Evolutionary conservation across 352 stramenopile genomes (phyloP).

Genomic region (Globisporangium ultimum): DNA sequence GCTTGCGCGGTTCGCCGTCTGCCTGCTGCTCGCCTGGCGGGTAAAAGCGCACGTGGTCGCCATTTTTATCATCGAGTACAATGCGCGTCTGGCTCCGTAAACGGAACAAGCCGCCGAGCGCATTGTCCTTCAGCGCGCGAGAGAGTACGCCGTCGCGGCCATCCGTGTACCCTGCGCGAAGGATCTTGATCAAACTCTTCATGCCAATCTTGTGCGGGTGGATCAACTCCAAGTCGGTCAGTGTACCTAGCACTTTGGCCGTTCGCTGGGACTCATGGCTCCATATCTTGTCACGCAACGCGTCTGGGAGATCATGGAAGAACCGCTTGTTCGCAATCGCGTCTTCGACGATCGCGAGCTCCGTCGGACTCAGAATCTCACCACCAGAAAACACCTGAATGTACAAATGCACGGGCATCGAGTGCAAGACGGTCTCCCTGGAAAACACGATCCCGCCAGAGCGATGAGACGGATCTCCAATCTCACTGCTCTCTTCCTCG

Average conservation of each 20-base stretch:
- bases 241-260: slow-evolving; percentile 64
- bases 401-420: slow-evolving; percentile 78
- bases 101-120: slow-evolving; percentile 62
- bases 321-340: slow-evolving; percentile 38
- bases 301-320: slow-evolving; percentile 43
- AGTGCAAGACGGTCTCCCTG: slow-evolving; percentile 66
- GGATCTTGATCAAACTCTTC: slow-evolving; percentile 69
- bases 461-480: not conserved
- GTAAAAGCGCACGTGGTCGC: slow-evolving; percentile 8
- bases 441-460: slow-evolving; percentile 65
- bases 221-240: slow-evolving; percentile 67
- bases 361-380: slow-evolving; percentile 40
- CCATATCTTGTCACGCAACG: slow-evolving; percentile 61
- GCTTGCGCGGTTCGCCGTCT: slow-evolving; percentile 3
- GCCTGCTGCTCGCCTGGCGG: slow-evolving; percentile 4
- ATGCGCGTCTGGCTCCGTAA: slow-evolving; percentile 51
- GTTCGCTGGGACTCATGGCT: slow-evolving; percentile 68
- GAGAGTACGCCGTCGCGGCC: slow-evolving; percentile 59
- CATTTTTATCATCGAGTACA: slow-evolving; percentile 35
- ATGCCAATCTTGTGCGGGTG: slow-evolving; percentile 82
- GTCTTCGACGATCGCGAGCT: slow-evolving; percentile 55
- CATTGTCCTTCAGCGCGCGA: slow-evolving; percentile 71
- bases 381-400: slow-evolving; percentile 78
- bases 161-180: slow-evolving; percentile 66
- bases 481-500: slow-evolving; percentile 19